Evolutionary conservation across 2,329 filamentous ascomycete species (phyloP).

Genomic region (Arthrinium phaeospermum): DNA sequence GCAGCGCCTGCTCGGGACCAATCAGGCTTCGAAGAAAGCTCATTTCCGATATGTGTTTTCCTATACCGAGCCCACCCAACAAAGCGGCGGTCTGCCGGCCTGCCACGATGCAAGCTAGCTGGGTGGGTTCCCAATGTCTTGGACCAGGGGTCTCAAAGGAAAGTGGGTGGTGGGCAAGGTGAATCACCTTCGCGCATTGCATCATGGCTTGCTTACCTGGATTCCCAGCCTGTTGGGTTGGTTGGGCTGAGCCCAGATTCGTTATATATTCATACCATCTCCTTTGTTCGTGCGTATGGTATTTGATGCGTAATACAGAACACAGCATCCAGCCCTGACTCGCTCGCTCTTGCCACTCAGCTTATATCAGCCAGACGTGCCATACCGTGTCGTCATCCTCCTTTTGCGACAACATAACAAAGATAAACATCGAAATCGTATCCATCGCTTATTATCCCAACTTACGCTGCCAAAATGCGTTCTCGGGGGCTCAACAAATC

Average conservation of each 20-base stretch:
- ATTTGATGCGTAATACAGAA: not conserved
- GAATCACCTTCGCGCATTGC: slow-evolving; percentile 7
- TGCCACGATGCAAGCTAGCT: not conserved
- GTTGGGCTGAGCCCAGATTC: not conserved
- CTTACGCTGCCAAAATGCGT: not conserved
- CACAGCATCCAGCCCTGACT: not conserved
- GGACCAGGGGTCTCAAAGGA: slow-evolving; percentile 2
- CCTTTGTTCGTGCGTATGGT: not conserved
- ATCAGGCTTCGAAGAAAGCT: not conserved
- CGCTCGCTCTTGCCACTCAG: not conserved
- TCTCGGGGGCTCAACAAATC: not conserved
- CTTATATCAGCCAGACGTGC: not conserved
- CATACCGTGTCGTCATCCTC: not conserved
- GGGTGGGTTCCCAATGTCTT: slow-evolving; percentile 9
- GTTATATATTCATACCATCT: not conserved
- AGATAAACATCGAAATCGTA: not conserved
- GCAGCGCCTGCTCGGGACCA: slow-evolving; percentile 4
- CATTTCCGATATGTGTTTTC: not conserved
- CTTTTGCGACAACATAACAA: not conserved
- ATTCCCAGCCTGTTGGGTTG: slow-evolving; percentile 5
- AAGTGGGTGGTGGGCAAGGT: slow-evolving; percentile 9
- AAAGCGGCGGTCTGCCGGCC: not conserved
- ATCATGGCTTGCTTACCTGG: slow-evolving; percentile 10
- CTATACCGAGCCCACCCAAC: not conserved
- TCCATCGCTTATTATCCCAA: not conserved